Evolutionary conservation across 768 basidiomycete genomes (phyloP), one percentile per base, ranked within the genome.

Genomic region (Leucosporidium yakuticum): DNA sequence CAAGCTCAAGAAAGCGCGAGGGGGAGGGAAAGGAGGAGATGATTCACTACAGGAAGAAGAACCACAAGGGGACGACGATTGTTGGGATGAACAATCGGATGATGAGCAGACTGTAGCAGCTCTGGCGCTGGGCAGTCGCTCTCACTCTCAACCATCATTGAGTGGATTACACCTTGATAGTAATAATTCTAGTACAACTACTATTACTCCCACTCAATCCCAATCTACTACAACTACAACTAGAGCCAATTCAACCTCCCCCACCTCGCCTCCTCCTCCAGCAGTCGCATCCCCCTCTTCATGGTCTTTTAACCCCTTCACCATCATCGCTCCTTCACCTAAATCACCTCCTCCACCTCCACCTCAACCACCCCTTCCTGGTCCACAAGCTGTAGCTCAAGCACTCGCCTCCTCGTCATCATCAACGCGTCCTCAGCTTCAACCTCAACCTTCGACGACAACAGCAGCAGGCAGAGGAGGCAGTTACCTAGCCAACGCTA

Each of bases 51-150:
- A 15, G 2, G 39, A 44, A 12, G 39, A 15, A 44, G 39, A 44
- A 15, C 39, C 17, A 44, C 39, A 27, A 31, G 21, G 12, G 47
- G 70, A 71, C 32, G 67, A 68, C 62, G 70, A 69, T 32, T 29
- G 58, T 4, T 72, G 70, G 70, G 54, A 59, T 48, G 67, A 66
- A 4, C 64, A 47, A 4, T 47, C 34, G 7, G 70, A 72, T 36
- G 70, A 72, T 55, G 70, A 72, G n/a, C 12, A 4, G 11, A 39
- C 44, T 2, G 21, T 56, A 8, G 60, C 34, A 1, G 23, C 15
- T 25, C 48, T 64, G 17, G 39, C 14, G 51, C 47, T 1, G 53
- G 9, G 7, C 5, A 25, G 62, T 19, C 19, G 23, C 15, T 3
- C 27, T 21, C 12, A n/a, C n/a, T 25, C 44, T 36, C 29, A 34